These are phyloP conservation scores for Vigna trinervia DNA, from an alignment of 306 rosid genomes.

Conservation along the genomic window DNA sequence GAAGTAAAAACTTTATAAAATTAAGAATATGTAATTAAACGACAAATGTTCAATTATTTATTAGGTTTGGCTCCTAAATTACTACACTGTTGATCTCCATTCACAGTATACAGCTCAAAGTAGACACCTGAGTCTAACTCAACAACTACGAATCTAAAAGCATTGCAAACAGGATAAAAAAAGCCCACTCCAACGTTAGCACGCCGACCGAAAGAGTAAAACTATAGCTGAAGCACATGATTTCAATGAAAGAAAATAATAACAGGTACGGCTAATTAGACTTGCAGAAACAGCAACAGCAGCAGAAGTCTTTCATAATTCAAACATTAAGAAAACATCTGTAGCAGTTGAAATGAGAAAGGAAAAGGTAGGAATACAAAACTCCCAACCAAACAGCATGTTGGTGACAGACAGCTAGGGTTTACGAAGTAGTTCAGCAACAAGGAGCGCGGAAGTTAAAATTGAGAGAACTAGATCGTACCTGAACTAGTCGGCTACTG, in stretches of 20 bases:
- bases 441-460: slow-evolving; percentile 11
- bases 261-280: neutral
- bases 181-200: neutral
- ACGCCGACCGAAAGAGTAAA: neutral
- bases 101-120: slow-evolving; percentile 11
- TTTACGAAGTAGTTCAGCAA: slow-evolving; percentile 42
- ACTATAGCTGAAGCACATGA: neutral
- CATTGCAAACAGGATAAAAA: slow-evolving; percentile 1
- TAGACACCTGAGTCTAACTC: neutral
- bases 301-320: slow-evolving; percentile 7
- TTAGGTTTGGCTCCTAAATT: neutral
- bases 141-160: neutral
- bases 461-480: slow-evolving; percentile 35
- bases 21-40: neutral
- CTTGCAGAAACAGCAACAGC: neutral
- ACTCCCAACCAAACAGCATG: slow-evolving; percentile 7
- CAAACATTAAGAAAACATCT: neutral
- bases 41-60: slow-evolving; percentile 5
- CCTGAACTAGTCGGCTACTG: slow-evolving; percentile 79
- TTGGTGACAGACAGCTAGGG: slow-evolving; percentile 52
- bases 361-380: neutral
- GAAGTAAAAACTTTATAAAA: neutral
- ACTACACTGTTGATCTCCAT: neutral
- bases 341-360: neutral
- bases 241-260: neutral